Conservation (phyloP, 2,329 filamentous ascomycete species). For the Trichoderma sp. region DNA sequence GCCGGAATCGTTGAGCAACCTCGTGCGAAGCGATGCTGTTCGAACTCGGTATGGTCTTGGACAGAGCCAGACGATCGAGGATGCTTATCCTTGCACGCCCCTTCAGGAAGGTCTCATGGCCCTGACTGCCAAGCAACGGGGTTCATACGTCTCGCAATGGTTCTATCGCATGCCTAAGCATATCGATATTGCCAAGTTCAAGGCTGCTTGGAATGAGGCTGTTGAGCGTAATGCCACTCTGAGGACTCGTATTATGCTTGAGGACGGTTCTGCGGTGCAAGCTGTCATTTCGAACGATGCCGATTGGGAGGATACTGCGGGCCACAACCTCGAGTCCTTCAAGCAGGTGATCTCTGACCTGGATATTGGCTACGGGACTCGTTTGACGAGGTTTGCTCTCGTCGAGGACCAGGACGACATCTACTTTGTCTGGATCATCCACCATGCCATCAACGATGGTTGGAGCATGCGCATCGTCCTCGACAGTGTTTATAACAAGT, state of each 20-base stretch:
- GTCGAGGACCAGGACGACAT: conserved; percentile 2
- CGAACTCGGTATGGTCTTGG: conserved; percentile 2
- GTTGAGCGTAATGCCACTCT: conserved; percentile 30
- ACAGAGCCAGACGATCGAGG: conserved; percentile 32
- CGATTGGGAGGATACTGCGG: conserved; percentile 15
- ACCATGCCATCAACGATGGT: conserved; percentile 33
- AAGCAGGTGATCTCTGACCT: not conserved
- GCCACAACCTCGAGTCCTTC: conserved; percentile 11
- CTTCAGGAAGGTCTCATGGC: conserved; percentile 46
- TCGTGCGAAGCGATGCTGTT: conserved; percentile 4
- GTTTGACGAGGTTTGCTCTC: conserved; percentile 17
- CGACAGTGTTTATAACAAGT: conserved; percentile 8
- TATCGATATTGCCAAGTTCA: conserved; percentile 30
- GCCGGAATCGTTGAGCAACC: not conserved
- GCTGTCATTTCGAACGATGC: conserved; percentile 28
- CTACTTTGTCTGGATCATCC: conserved; percentile 30
- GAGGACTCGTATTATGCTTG: conserved; percentile 32
- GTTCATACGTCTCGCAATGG: conserved; percentile 31
- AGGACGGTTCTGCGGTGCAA: conserved; percentile 25
- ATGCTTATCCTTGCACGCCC: conserved; percentile 44
- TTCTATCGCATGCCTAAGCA: conserved; percentile 25
- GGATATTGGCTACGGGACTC: conserved; percentile 22
- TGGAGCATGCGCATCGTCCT: conserved; percentile 29
- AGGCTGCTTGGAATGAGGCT: conserved; percentile 30
- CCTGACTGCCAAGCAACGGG: conserved; percentile 32